phyloP scores from a whole-genome alignment of 2,329 filamentous ascomycete species.

The Monilinia laxa region DNA sequence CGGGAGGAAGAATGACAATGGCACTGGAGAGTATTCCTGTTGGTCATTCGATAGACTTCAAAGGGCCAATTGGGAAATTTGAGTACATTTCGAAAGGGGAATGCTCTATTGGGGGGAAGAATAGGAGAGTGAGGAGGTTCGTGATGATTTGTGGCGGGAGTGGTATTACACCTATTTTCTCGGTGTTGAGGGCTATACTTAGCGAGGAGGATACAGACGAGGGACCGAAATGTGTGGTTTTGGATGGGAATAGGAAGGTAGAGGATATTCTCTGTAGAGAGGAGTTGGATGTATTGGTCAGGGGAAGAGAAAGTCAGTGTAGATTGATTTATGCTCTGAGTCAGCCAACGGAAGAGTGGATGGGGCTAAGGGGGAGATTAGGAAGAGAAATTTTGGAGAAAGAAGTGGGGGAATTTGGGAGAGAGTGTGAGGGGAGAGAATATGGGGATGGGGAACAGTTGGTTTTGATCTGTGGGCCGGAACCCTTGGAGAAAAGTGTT shows the following conservation, averaged over 20 bases:
- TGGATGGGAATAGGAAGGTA: conserved; percentile 75
- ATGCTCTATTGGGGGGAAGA: conserved; percentile 59
- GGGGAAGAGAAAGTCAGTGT: conserved; percentile 55
- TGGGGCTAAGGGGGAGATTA: conserved; percentile 66
- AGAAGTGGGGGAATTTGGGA: conserved; percentile 50
- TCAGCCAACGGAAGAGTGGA: conserved; percentile 62
- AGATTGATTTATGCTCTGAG: conserved; percentile 69
- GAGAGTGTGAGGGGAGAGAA: conserved; percentile 31
- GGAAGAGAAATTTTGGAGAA: conserved; percentile 59
- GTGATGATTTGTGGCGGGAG: conserved; percentile 86
- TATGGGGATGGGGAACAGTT: conserved; percentile 49
- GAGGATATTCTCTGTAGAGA: conserved; percentile 79
- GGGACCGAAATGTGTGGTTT: conserved; percentile 65
- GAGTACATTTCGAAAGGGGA: conserved; percentile 69
- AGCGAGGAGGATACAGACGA: conserved; percentile 56
- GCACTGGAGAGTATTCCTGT: conserved; percentile 71
- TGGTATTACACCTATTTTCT: conserved; percentile 91
- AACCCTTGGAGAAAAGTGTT: conserved; percentile 68
- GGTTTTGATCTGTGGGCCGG: conserved; percentile 78
- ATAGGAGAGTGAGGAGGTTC: conserved; percentile 62
- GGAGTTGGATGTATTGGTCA: conserved; percentile 66
- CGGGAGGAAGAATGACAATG: conserved; percentile 79
- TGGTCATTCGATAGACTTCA: conserved; percentile 76
- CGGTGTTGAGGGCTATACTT: conserved; percentile 74
- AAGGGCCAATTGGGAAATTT: conserved; percentile 85